Base-by-base conservation (phyloP, 495 filamentous ascomycete genomes). In the Xeromyces bisporus region DNA sequence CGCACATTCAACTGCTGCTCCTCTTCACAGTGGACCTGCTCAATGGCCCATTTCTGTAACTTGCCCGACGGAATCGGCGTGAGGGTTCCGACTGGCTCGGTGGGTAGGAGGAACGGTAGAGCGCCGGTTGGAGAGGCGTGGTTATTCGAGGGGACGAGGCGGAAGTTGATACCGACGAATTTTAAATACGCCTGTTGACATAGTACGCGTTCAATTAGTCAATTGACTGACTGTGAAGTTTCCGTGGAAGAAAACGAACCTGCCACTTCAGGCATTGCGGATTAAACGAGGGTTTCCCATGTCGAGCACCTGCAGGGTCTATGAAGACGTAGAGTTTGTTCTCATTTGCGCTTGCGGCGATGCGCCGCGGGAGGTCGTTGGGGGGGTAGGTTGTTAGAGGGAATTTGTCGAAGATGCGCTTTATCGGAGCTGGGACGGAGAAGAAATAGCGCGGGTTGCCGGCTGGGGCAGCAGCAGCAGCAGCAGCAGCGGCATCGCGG, bases 231-330 rank as follows among this genome's bases (percentile, higher is more conserved):
- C n/a, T n/a, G n/a, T n/a, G n/a, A n/a, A n/a, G n/a, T n/a, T n/a
- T n/a, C n/a, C n/a, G n/a, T n/a, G n/a, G n/a, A n/a, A n/a, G n/a
- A n/a, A 16, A 23, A 64, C 74, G 29, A 45, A 85, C 87, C 77
- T 94, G 89, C 85, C 84, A 94, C 57, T 87, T 93, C 39, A 97
- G 63, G 64, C 89, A 97, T 41, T 70, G 71, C 2, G 89, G 89
- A 55, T 96, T 94, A 59, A 80, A 93, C 29, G 80, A 87, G 13
- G 84, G 82, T 15, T 60, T 51, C 8, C 75, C 77, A 18, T 44
- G 41, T 15, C 51, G 46, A 13, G 76, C 83, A 37, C 75, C 78
- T 15, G 62, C 53, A 1, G 73, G 65, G 8, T 71, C 71, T 29
- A 68, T 68, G 53, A 93, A 96, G 18, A 93, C 60, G 47, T 85